phyloP scores from a whole-genome alignment of 2,329 filamentous ascomycete species.

The Penicillium sp. region DNA sequence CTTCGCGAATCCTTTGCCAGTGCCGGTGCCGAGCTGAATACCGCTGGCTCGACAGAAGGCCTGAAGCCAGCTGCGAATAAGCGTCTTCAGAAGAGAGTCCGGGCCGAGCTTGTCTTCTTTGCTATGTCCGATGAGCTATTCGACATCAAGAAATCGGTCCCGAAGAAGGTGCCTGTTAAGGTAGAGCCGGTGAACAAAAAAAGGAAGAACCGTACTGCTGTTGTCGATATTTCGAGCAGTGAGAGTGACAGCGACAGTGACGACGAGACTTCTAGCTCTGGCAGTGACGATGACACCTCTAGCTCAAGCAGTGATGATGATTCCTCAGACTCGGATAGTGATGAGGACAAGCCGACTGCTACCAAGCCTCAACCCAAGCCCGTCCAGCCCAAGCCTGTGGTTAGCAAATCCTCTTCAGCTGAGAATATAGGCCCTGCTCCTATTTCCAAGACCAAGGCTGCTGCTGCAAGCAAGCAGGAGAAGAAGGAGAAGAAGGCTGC shows the following conservation, averaged over 20 bases:
- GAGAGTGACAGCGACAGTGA: conserved; percentile 23
- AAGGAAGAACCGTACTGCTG: conserved; percentile 44
- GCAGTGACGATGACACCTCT: conserved; percentile 16
- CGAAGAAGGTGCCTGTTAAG: conserved; percentile 22
- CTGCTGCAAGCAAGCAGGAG: background rate
- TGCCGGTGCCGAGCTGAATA: conserved; percentile 26
- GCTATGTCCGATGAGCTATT: conserved; percentile 32
- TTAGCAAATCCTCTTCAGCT: background rate
- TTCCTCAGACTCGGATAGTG: conserved; percentile 8
- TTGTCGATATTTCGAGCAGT: conserved; percentile 45
- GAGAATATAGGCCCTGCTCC: background rate
- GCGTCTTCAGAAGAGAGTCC: conserved; percentile 36
- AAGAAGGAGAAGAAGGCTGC: conserved; percentile 6
- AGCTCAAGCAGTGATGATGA: conserved; percentile 11
- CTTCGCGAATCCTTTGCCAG: conserved; percentile 39
- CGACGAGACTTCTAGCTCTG: conserved; percentile 15
- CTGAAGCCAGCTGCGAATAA: conserved; percentile 27
- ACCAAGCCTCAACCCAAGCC: background rate
- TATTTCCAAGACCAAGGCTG: conserved; percentile 6
- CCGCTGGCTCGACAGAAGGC: conserved; percentile 17
- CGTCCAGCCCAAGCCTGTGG: background rate
- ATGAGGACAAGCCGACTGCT: background rate
- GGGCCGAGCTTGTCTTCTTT: conserved; percentile 41
- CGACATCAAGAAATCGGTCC: conserved; percentile 24
- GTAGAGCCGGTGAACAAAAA: conserved; percentile 31